Evolutionary conservation across 176 grass and related monocot genomes (phyloP), one percentile per base, ranked within the genome.

Genomic region (Ensete ventricosum): DNA sequence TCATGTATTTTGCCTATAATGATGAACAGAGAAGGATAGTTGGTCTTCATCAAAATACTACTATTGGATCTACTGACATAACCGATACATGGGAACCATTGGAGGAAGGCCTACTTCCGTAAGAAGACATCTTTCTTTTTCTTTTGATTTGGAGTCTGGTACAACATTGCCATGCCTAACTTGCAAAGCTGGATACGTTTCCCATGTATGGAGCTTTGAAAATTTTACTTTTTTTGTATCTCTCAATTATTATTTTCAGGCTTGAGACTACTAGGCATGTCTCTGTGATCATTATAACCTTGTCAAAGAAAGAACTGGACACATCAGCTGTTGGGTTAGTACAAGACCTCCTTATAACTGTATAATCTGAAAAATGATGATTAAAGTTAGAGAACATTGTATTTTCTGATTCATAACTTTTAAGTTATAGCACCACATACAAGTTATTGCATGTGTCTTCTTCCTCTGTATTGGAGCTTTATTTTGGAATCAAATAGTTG

Each of bases 71-170:
- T n/a, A 94, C 91, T 73, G 95, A 99, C 84, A 99, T 94, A 55
- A 99, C 95, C 22, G 95, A 99, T 75, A 99, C 77, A 55, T 99
- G 95, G 95, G 95, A 99, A 80, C 95, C 95, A 24, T 77, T 99
- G 54, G 95, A 99, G 86, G 95, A 99, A 91, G 95, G 95, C 80
- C 50, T 99, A 67, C 95, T 99, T 48, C 95, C 95, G 95, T 99
- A 89, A 87, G 87, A 70, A 86, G 60, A 50, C 26, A 70, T 21
- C n/a, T 58, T 34, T 65, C 11, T 14, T 67, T 62, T 73, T 71
- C 0, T 69, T 77, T 75, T 19, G 29, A 13, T 51, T 82, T 73
- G 54, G 14, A 14, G 20, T 54, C 76, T 21, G 66, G 63, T 23
- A 60, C 51, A 50, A n/a, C 14, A 27, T 52, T 9, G 23, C 29